Base-by-base conservation (phyloP, 331 rosid genomes). In the Quercus tomentella region DNA sequence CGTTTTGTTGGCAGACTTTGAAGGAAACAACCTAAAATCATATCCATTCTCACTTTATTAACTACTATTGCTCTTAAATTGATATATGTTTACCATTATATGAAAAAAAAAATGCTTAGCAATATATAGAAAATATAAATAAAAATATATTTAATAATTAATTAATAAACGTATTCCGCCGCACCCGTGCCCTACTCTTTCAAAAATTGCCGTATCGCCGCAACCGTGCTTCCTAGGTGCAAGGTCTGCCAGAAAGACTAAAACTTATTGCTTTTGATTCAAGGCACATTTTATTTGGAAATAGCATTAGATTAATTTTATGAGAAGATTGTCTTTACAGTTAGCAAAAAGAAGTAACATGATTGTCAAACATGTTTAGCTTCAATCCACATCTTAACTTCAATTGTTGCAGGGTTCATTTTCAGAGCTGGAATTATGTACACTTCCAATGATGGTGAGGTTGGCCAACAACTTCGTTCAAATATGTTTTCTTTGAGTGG, bases 351-450 rank as follows among this genome's bases (percentile, higher is more conserved):
- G 31, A 56, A 62, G 43, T 26, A 61, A 20, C 23, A 41, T 70
- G 20, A 30, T 15, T 77, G 58, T 75, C 28, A 62, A 77, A 61
- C 26, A 45, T 61, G 77, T 78, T 73, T 81, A 52, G 43, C 37
- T 72, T 69, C 85, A 67, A 80, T 85, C 80, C 80, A 80, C 91
- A 84, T 86, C 87, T 85, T 82, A 91, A 84, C 86, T 80, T 77
- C 83, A 83, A 81, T 82, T 88, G 84, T 75, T 83, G 87, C 94
- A 94, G 97, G 83, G 82, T 85, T 86, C 70, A 70, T 84, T 89
- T 93, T 88, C 96, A 92, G 98, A 93, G 98, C 98, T 83, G 99
- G 97, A 87, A 93, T 93, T 77, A 93, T 95, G 99, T 90, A 91
- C 77, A 85, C 83, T 49, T 77, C 88, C 66, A 85, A 79, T 18